Base-by-base conservation (phyloP, 345 rosid genomes). In the Gossypium anomalum region DNA sequence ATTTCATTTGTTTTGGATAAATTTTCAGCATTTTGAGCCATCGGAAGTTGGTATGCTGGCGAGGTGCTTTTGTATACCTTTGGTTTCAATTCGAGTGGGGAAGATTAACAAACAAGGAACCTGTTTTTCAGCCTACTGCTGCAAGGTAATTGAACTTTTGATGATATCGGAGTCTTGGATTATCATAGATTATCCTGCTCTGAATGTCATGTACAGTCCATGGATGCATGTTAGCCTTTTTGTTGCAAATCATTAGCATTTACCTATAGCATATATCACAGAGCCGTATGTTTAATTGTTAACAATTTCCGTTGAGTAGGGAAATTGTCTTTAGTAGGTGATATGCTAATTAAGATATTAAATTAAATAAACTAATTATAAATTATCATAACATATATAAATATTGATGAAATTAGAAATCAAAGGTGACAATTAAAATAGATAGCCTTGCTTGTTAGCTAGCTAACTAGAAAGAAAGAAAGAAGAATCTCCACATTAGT, bases 41-140 rank as follows among this genome's bases (percentile, higher is more conserved):
- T 85, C 94, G 11, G 99, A 96, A 72, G 93, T 96, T 63, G 96
- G 97, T n/a, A 86, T 92, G 84, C 80, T 96, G 38, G 97, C 98
- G 0, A 88, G 98, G 82, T 96, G 98, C 74, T 93, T 96, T 68
- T 96, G 98, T 76, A 89, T 92, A 74, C 98, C 98, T 15, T 86
- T 96, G 80, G 99, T 96, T 79, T 91, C 98, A 0, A 67, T 86
- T 79, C 94, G 99, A 51, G 98, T 88, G 7, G 99, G 99, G 78
- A 93, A 85, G 89, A 85, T 92, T 53, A 81, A 81, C 76, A 91
- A 86, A 86, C 94, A 80, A 75, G 99, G 92, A 65, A 83, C 81
- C 57, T 73, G 79, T 20, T 79, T n/a, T 96, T 65, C 86, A 85
- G 41, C 99, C 99, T 23, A 77, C 93, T 63, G 16, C 89, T 6